A percentile compares a stretch with the other conserved stretches of the same genome.
Conservation (phyloP, 1,284 basidiomycete genomes). For the Boletus coffeatus region DNA sequence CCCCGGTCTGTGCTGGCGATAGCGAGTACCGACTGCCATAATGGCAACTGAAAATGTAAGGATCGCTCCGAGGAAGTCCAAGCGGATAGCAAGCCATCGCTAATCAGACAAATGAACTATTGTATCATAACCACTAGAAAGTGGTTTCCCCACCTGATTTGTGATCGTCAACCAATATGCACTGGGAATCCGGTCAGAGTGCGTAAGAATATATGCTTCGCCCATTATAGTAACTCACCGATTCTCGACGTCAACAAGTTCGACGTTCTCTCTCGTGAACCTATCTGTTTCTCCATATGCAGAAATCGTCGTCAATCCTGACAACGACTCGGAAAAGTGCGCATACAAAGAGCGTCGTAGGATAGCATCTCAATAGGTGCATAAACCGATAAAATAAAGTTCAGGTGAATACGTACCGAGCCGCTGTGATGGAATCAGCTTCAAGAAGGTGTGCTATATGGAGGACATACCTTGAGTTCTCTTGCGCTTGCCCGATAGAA, state of each 20-base stretch:
- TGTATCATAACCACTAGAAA: neutral
- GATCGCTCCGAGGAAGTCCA: constrained; percentile 79
- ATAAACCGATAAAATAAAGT: constrained; percentile 67
- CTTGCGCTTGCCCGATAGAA: too few species aligned
- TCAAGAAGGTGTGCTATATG: too few species aligned
- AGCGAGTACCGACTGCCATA: constrained; percentile 72
- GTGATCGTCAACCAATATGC: constrained; percentile 85
- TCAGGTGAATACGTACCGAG: too few species aligned
- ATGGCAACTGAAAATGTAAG: constrained; percentile 79
- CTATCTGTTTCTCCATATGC: constrained; percentile 32
- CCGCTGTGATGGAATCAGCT: too few species aligned
- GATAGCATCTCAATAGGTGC: constrained; percentile 44
- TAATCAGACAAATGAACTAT: constrained; percentile 29
- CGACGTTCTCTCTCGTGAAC: constrained; percentile 73
- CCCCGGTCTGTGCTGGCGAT: constrained; percentile 73
- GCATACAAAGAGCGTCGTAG: constrained; percentile 67
- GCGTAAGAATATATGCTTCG: neutral
- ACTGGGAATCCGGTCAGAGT: constrained; percentile 30
- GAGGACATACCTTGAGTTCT: too few species aligned
- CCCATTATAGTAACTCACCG: constrained; percentile 35
- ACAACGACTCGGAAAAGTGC: constrained; percentile 86
- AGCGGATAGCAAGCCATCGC: constrained; percentile 85
- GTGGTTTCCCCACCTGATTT: constrained; percentile 51
- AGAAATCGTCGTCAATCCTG: constrained; percentile 57
- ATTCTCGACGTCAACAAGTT: constrained; percentile 82